These are phyloP conservation scores for Friedmanniomyces simplex DNA, from an alignment of 495 filamentous ascomycete genomes.

Conservation along the genomic window DNA sequence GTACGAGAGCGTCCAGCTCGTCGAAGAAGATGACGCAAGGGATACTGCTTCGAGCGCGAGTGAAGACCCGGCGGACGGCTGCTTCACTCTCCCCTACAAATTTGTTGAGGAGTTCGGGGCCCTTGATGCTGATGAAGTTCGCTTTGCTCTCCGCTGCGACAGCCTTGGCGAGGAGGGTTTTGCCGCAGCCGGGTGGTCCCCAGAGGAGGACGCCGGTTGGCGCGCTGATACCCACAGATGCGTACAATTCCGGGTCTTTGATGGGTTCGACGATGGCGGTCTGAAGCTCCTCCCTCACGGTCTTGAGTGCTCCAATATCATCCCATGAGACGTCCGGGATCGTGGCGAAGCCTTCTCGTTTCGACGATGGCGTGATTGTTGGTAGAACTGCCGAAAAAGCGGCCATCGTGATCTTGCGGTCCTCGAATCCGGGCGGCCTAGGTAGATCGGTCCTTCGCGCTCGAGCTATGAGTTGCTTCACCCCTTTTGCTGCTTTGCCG, in stretches of 20 bases:
- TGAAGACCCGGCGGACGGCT: conserved; percentile 85
- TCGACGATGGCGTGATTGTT: conserved; percentile 83
- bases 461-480: conserved; percentile 5
- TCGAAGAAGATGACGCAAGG: conserved; percentile 98
- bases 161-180: conserved; percentile 91
- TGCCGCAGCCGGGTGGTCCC: conserved; percentile 95
- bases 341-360: conserved; percentile 92
- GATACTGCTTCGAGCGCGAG: conserved; percentile 70
- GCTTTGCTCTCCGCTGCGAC: conserved; percentile 91
- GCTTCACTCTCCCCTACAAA: conserved; percentile 93
- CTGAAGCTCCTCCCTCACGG: conserved; percentile 69
- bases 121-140: conserved; percentile 97
- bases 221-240: conserved; percentile 70
- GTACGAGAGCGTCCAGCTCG: conserved; percentile 87
- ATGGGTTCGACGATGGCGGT: conserved; percentile 91
- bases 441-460: conserved; percentile 7
- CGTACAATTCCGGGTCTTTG: conserved; percentile 69
- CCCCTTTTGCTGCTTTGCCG: neutral
- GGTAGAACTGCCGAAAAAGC: conserved; percentile 72
- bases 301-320: conserved; percentile 76
- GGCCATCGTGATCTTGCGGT: conserved; percentile 40
- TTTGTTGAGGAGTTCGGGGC: conserved; percentile 87
- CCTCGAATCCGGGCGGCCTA: conserved; percentile 20
- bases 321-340: conserved; percentile 95
- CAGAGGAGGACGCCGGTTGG: conserved; percentile 89